phyloP scores from a whole-genome alignment of 2,329 filamentous ascomycete genomes.

The Didymella exigua region DNA sequence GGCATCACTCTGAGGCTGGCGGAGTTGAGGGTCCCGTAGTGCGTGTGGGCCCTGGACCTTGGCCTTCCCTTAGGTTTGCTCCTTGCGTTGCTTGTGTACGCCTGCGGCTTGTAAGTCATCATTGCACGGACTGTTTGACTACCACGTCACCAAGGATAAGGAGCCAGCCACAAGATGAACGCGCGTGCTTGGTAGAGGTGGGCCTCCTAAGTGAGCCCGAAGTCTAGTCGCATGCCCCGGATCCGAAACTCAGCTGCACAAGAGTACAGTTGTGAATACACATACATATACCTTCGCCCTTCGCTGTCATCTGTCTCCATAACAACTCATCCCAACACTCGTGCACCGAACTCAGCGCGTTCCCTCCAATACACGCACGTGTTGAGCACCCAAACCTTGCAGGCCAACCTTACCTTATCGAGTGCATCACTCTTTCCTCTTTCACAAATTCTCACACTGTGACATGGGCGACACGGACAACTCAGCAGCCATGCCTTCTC shows the following conservation, averaged over 20 bases:
- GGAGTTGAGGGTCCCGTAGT: constrained; percentile 37
- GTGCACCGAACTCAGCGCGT: constrained; percentile 23
- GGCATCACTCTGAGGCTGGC: constrained; percentile 34
- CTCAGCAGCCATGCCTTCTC: constrained; percentile 21
- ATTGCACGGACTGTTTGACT: constrained; percentile 41
- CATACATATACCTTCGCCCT: constrained; percentile 16
- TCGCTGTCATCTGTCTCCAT: constrained; percentile 7
- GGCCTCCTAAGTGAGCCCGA: constrained; percentile 29
- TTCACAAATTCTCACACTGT: not conserved
- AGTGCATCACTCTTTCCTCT: constrained; percentile 16
- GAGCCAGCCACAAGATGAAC: constrained; percentile 33
- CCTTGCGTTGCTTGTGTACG: constrained; percentile 47
- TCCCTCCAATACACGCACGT: constrained; percentile 26
- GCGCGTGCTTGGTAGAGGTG: constrained; percentile 38
- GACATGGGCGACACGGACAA: constrained; percentile 16
- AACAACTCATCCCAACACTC: constrained; percentile 16
- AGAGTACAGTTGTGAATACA: constrained; percentile 30
- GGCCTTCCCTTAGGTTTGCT: constrained; percentile 43
- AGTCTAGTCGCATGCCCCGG: constrained; percentile 24
- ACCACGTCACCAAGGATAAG: constrained; percentile 43
- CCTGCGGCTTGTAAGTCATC: constrained; percentile 32
- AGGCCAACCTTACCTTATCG: constrained; percentile 14
- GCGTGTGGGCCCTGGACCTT: constrained; percentile 32
- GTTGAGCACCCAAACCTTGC: constrained; percentile 24
- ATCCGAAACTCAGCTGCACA: constrained; percentile 22